Base-by-base conservation (phyloP, 2,329 filamentous ascomycete genomes). In the Colletotrichum sp. region DNA sequence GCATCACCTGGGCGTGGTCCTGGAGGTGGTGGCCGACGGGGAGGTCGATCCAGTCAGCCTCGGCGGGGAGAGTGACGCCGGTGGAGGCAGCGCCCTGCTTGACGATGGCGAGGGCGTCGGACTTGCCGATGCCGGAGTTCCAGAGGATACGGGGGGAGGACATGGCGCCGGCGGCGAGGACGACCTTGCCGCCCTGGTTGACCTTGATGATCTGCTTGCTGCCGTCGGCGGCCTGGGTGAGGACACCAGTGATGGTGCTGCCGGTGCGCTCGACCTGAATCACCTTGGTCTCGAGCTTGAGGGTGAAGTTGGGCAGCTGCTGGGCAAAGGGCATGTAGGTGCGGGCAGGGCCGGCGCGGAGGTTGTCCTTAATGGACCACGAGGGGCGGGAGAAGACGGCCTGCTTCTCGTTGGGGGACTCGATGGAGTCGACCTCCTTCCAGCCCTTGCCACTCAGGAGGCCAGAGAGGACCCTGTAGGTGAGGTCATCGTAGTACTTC, bases 1-100 rank as follows among this genome's bases (percentile, higher is more conserved):
- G 71, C 63, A 72, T 71, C 60, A 79, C 69, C 49, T 78, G 78
- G 76, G 87, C 85, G 78, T 91, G 90, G 76, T 93, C 91, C 75
- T 90, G 87, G 16, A 92, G 85, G 78, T 91, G 90, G 80, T 90
- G 87, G 16, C 91, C 91, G 1, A 93, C 90, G 0, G 91, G 91
- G 2, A 92, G 86, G 34, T 89, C 83, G 71, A 92, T 91, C 91
- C 91, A 93, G 28, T 88, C 82, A 18, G 82, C 82, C 78, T 87
- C 83, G 9, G 84, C 82, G 34, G 90, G 87, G 86, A 92, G 89
- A 2, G 86, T 88, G 21, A 86, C 79, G 0, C 89, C 89, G 76
- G 75, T 79, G 18, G 24, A 30, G 52, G 71, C 36, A 2, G 78
- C 69, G 6, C 78, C 77, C 24, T 71, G 70, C 69, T 78, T 59